Evolutionary conservation across 345 rosid genomes (phyloP).

Genomic region (Litchi chinensis): DNA sequence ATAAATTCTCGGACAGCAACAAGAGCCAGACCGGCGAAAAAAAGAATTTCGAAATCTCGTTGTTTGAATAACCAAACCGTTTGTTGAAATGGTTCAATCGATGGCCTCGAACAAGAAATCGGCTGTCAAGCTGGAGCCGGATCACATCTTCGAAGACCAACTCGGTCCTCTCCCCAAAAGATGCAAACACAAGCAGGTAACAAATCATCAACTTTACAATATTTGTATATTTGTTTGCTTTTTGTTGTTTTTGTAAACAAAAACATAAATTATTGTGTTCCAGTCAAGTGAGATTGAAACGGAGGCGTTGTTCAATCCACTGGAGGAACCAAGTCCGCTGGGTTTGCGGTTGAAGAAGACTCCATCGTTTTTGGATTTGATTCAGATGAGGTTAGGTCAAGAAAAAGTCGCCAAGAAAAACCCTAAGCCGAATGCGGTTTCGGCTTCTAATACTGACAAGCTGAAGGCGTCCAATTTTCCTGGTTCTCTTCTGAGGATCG

Average conservation of each 20-base stretch:
- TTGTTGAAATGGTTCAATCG: constrained; percentile 48
- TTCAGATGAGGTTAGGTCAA: constrained; percentile 64
- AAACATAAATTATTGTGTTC: neutral
- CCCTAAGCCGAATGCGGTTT: constrained; percentile 18
- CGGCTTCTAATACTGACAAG: constrained; percentile 38
- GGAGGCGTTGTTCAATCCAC: constrained; percentile 37
- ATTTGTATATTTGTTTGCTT: neutral
- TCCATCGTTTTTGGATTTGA: constrained; percentile 65
- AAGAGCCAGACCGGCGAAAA: too few species aligned
- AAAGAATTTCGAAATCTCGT: too few species aligned
- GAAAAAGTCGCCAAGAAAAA: constrained; percentile 29
- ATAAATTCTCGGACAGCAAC: too few species aligned
- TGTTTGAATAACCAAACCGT: neutral
- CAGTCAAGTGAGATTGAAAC: constrained; percentile 22
- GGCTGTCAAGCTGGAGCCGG: constrained; percentile 42
- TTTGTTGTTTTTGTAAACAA: neutral
- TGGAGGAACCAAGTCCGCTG: constrained; percentile 68
- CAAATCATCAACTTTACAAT: neutral
- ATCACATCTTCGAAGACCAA: constrained; percentile 33
- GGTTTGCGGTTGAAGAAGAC: constrained; percentile 68
- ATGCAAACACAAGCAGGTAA: constrained; percentile 44
- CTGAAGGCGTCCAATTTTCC: constrained; percentile 75
- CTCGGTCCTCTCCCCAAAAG: constrained; percentile 44
- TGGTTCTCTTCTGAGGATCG: constrained; percentile 59
- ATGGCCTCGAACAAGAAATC: constrained; percentile 37